Evolutionary conservation across 2,329 filamentous ascomycete genomes (phyloP).

Genomic region (Huntiella omanensis): DNA sequence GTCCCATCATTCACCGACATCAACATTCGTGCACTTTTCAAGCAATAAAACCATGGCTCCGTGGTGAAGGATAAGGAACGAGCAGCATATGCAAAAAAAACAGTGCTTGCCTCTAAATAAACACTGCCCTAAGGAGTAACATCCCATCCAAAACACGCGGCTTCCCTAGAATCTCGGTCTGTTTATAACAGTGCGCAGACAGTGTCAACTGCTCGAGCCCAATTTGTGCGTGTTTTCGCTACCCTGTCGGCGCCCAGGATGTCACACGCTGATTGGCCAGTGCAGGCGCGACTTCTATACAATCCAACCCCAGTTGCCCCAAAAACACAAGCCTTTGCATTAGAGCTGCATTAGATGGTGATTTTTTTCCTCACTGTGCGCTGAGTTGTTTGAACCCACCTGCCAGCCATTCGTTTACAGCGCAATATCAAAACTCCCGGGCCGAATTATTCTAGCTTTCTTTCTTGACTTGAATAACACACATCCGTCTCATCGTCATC

Average conservation of each 20-base stretch:
- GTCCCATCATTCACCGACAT: too few species aligned
- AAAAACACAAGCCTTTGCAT: conserved; percentile 6
- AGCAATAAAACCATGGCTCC: too few species aligned
- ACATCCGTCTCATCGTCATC: neutral
- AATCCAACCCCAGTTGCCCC: conserved; percentile 6
- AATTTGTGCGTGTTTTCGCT: conserved; percentile 8
- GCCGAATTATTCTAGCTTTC: neutral
- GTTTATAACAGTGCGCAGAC: neutral
- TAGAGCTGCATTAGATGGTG: neutral
- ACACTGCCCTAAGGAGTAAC: too few species aligned
- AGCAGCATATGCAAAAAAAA: too few species aligned
- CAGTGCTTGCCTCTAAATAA: too few species aligned
- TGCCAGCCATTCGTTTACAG: conserved; percentile 1
- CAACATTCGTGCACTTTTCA: too few species aligned
- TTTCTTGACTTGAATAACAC: neutral
- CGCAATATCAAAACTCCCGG: neutral
- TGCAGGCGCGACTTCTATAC: conserved; percentile 7
- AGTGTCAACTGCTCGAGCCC: neutral
- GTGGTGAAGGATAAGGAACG: too few species aligned
- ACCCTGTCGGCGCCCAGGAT: neutral
- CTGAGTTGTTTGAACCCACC: neutral
- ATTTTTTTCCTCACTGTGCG: conserved; percentile 1
- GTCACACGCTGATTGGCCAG: conserved; percentile 7
- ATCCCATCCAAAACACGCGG: too few species aligned
- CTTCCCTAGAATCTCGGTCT: neutral